Base-by-base conservation (phyloP, 495 filamentous ascomycete species). In the Chlorociboria aeruginascens region DNA sequence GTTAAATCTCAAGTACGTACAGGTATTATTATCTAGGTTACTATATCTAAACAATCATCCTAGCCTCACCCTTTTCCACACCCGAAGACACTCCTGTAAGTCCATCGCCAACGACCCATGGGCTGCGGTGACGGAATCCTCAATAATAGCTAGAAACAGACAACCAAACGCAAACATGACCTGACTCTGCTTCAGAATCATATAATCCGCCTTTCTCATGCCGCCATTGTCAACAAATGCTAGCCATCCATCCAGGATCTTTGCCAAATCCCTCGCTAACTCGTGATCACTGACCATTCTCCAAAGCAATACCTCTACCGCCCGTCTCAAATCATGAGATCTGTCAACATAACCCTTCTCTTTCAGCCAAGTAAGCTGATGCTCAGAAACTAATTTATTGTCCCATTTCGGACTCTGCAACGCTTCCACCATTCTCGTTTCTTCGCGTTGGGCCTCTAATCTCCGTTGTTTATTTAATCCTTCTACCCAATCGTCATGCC, bases 1-100 rank as follows among this genome's bases (percentile, higher is more conserved):
- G 4, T 25, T 25, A 25, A 25, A 25, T 25, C 4, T 25, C 4
- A 25, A 25, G 20, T 25, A 25, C 20, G 4, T 25, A 25, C 20
- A 25, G 20, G 20, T 4, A 25, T 25, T 25, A n/a, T n/a, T n/a
- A n/a, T n/a, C n/a, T 25, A 25, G 20, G 4, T 13, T 11, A 12
- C 1, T 40, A 40, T 20, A 3, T 28, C 3, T 2, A 11, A 10
- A 28, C 6, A 1, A 14, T 63, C 44, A 81, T 3, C 76, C 78
- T 8, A 82, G 53, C 43, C 76, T 53, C 2, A 79, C 74, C 40
- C 61, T 72, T 52, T 68, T 73, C 78, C 78, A 81, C 53, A 77
- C 64, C 42, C 67, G 50, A 51, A 81, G 48, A 50, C 76, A 81
- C 49, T 82, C 78, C 57, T 79, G 73, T 59, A 82, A 57, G 52